Conservation (phyloP, 805 yeast genomes). For the Cyberlindnera xylosilytica region DNA sequence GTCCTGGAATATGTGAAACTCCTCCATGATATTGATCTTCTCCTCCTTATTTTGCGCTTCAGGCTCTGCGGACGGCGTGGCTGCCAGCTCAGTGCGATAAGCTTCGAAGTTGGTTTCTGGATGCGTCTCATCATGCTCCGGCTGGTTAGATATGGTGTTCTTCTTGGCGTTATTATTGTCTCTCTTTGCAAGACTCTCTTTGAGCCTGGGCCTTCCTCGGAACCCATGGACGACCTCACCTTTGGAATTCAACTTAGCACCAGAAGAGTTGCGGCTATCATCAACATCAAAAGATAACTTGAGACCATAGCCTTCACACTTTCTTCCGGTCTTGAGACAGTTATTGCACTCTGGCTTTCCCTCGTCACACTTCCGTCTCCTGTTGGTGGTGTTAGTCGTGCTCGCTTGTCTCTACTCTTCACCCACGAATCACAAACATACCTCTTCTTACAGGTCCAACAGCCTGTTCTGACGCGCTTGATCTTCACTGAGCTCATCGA, state of each 20-base stretch:
- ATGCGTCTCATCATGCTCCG: no score
- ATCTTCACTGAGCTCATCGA: slow-evolving; percentile 2
- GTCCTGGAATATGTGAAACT: slow-evolving; percentile 27
- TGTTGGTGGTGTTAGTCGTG: no score
- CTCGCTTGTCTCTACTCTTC: slow-evolving; percentile 2
- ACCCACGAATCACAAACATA: slow-evolving; percentile 23
- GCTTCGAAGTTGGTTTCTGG: no score
- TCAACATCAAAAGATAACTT: slow-evolving; percentile 49
- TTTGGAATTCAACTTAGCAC: slow-evolving; percentile 25
- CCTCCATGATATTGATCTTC: slow-evolving; percentile 18
- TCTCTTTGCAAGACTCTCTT: slow-evolving; percentile 32
- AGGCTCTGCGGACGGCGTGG: background rate
- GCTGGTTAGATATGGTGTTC: no score
- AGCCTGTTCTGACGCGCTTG: slow-evolving; percentile 46
- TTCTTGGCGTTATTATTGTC: no score
- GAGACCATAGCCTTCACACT: slow-evolving; percentile 50
- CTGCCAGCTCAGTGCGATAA: background rate
- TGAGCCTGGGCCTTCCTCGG: slow-evolving; percentile 40
- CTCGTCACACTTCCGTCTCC: slow-evolving; percentile 57
- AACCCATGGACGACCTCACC: slow-evolving; percentile 40
- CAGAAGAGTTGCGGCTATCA: slow-evolving; percentile 36
- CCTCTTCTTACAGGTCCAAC: slow-evolving; percentile 56
- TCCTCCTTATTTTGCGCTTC: slow-evolving; percentile 2
- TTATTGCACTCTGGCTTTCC: slow-evolving; percentile 48
- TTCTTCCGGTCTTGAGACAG: slow-evolving; percentile 41